These are phyloP conservation scores for Xylaria sp. DNA, from an alignment of 2,329 filamentous ascomycete species.

Conservation along the genomic window DNA sequence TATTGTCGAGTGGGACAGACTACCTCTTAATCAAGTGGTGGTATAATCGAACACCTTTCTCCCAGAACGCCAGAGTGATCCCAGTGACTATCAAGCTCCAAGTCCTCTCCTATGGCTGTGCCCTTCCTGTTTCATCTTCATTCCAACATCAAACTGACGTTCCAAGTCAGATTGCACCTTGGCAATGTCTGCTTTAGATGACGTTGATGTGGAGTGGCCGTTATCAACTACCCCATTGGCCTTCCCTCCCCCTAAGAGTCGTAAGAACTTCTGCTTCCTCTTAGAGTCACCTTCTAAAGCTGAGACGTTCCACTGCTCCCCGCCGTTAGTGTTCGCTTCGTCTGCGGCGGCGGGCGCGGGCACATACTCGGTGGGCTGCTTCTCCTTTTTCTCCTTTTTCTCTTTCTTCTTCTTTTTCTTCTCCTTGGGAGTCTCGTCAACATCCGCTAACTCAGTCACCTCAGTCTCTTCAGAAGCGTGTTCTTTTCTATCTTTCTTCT, in stretches of 20 bases:
- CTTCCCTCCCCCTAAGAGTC: slow-evolving; percentile 65
- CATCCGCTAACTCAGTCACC: slow-evolving; percentile 8
- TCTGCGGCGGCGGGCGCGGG: slow-evolving; percentile 42
- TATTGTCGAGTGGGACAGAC: not conserved
- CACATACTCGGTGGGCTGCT: slow-evolving; percentile 39
- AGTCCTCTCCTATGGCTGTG: slow-evolving; percentile 63
- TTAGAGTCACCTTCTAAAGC: slow-evolving; percentile 62
- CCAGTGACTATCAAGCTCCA: slow-evolving; percentile 54
- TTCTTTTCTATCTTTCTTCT: slow-evolving; percentile 32
- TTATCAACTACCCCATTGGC: slow-evolving; percentile 44
- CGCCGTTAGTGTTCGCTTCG: slow-evolving; percentile 41
- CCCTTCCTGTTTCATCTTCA: slow-evolving; percentile 65
- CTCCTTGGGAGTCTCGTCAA: slow-evolving; percentile 21
- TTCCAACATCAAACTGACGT: slow-evolving; percentile 66
- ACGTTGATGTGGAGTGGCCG: slow-evolving; percentile 23
- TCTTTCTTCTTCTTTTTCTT: slow-evolving; percentile 34
- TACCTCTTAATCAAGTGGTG: slow-evolving; percentile 27
- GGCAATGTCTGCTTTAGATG: slow-evolving; percentile 45
- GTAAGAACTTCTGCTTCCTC: slow-evolving; percentile 67
- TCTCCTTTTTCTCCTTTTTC: slow-evolving; percentile 46
- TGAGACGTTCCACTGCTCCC: slow-evolving; percentile 64
- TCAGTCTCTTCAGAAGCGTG: slow-evolving; percentile 17
- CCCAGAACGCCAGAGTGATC: slow-evolving; percentile 37
- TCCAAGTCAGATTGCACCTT: slow-evolving; percentile 62
- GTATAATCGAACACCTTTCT: slow-evolving; percentile 39